Evolutionary conservation across 176 grass and related monocot species (phyloP).

Genomic region (Juncus effusus): DNA sequence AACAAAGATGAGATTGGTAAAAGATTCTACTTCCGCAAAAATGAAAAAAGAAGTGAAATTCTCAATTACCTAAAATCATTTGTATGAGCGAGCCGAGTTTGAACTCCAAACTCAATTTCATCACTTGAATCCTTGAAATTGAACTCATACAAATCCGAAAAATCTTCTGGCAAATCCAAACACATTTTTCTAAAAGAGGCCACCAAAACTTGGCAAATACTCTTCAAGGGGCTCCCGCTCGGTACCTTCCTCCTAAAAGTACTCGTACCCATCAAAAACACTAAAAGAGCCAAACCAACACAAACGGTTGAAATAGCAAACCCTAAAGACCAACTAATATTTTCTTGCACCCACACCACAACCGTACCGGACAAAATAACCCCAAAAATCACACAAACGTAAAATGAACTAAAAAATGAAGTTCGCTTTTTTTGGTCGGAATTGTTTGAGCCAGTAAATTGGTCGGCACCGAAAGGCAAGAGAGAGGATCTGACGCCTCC

Average conservation of each 20-base stretch:
- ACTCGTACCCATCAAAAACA: slow-evolving; percentile 45
- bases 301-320: slow-evolving; percentile 67
- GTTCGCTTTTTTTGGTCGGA: slow-evolving; percentile 51
- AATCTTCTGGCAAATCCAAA: slow-evolving; percentile 32
- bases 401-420: slow-evolving; percentile 78
- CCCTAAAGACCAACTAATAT: slow-evolving; percentile 75
- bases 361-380: slow-evolving; percentile 54
- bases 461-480: slow-evolving; percentile 71
- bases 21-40: background rate
- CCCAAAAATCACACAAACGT: slow-evolving; percentile 71
- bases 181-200: slow-evolving; percentile 47
- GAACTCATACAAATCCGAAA: slow-evolving; percentile 35
- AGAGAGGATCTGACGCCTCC: slow-evolving; percentile 64
- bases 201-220: slow-evolving; percentile 50
- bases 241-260: slow-evolving; percentile 45
- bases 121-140: slow-evolving; percentile 26
- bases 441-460: slow-evolving; percentile 53
- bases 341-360: slow-evolving; percentile 82
- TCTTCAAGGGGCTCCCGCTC: slow-evolving; percentile 57
- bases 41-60: background rate
- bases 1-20: background rate
- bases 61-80: background rate
- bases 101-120: no score
- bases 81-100: slow-evolving; percentile 11
- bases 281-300: slow-evolving; percentile 42